Conservation (phyloP, 768 basidiomycete genomes). For the Agrocybe pediades region DNA sequence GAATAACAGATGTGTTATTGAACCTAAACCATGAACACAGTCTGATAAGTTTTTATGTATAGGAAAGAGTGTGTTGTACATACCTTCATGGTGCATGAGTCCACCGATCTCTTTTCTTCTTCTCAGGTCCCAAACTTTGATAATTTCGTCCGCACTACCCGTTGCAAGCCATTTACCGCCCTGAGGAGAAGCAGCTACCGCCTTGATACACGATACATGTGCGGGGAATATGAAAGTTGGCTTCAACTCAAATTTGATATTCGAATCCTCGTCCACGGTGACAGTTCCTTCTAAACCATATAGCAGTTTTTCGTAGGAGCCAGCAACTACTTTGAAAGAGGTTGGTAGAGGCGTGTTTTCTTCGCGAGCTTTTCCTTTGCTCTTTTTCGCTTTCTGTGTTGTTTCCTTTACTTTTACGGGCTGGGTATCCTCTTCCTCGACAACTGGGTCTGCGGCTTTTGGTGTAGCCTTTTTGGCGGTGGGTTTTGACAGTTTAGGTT, state of each 20-base stretch:
- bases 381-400: slow-evolving; percentile 18
- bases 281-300: slow-evolving; percentile 83
- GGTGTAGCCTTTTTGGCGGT: slow-evolving; percentile 1
- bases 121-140: slow-evolving; percentile 96
- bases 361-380: slow-evolving; percentile 16
- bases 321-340: slow-evolving; percentile 85
- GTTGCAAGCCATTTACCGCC: slow-evolving; percentile 97
- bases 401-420: slow-evolving; percentile 27
- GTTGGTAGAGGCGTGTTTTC: slow-evolving; percentile 38
- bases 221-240: slow-evolving; percentile 97
- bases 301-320: slow-evolving; percentile 95
- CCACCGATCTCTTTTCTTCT: slow-evolving; percentile 93
- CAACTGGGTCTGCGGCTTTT: background rate
- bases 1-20: slow-evolving; percentile 86
- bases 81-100: slow-evolving; percentile 94
- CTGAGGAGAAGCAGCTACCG: slow-evolving; percentile 82
- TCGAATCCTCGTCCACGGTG: slow-evolving; percentile 30
- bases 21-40: too few relatives aligned
- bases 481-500: slow-evolving; percentile 12
- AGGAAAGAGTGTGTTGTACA: too few relatives aligned
- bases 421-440: background rate
- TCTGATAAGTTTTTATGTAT: too few relatives aligned
- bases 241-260: slow-evolving; percentile 47
- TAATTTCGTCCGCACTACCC: slow-evolving; percentile 93
- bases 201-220: slow-evolving; percentile 90